phyloP scores from a whole-genome alignment of 2,329 filamentous ascomycete species.

The Sphaceloma murrayae region DNA sequence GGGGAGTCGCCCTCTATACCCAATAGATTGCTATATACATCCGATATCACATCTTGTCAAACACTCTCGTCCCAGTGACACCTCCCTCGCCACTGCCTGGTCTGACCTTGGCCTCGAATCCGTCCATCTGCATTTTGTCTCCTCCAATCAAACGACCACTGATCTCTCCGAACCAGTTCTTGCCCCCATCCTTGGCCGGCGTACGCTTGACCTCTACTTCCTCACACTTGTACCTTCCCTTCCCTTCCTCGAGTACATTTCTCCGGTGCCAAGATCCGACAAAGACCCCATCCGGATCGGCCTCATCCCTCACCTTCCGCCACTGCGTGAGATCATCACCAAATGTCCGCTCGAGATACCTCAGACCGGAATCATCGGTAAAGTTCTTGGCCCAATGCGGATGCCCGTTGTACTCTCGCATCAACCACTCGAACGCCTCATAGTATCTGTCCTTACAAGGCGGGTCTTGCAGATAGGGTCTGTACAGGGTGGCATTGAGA shows the following conservation, averaged over 20 bases:
- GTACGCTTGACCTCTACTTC: constrained; percentile 34
- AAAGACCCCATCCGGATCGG: constrained; percentile 78
- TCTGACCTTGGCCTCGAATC: constrained; percentile 18
- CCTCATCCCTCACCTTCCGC: constrained; percentile 56
- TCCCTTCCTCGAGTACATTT: constrained; percentile 43
- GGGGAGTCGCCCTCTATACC: background rate
- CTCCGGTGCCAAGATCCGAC: constrained; percentile 81
- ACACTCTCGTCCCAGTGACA: constrained; percentile 27
- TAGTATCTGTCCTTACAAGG: constrained; percentile 71
- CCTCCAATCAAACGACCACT: constrained; percentile 14
- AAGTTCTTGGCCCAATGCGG: constrained; percentile 97
- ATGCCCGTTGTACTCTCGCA: constrained; percentile 70
- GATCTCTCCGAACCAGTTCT: constrained; percentile 30
- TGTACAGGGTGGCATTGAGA: constrained; percentile 81
- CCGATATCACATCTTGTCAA: constrained; percentile 31
- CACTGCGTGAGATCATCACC: constrained; percentile 57
- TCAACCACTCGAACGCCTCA: constrained; percentile 80
- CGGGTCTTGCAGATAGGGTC: constrained; percentile 69
- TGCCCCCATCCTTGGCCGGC: constrained; percentile 35
- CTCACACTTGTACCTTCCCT: constrained; percentile 30
- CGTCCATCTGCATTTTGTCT: constrained; percentile 19
- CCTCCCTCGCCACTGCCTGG: constrained; percentile 22
- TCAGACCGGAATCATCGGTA: constrained; percentile 43
- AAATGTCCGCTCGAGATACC: constrained; percentile 49
- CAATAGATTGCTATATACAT: constrained; percentile 3